phyloP scores from a whole-genome alignment of 2,329 filamentous ascomycete species.

The Zymoseptoria pseudotritici region DNA sequence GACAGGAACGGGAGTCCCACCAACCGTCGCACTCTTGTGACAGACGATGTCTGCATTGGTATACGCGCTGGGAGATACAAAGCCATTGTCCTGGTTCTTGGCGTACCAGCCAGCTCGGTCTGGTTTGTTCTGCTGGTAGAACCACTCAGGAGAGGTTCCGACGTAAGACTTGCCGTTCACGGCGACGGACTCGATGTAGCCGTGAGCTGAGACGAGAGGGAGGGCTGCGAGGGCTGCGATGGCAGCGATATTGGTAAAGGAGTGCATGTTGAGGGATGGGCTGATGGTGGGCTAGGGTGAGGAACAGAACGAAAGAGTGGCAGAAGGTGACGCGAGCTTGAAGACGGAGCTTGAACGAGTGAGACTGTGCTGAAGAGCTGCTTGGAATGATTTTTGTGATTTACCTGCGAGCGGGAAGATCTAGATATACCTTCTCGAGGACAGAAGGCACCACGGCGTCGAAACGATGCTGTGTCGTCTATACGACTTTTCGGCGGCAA shows the following conservation, averaged over 20 bases:
- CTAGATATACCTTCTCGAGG: neutral
- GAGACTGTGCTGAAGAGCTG: neutral
- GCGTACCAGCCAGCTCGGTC: conserved; percentile 39
- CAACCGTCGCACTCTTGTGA: conserved; percentile 49
- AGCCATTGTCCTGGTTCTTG: conserved; percentile 33
- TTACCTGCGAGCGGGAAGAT: conserved; percentile 3
- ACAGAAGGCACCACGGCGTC: too few species aligned
- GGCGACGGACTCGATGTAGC: conserved; percentile 36
- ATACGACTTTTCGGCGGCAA: neutral
- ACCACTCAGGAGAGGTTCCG: conserved; percentile 36
- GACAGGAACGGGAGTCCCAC: conserved; percentile 46
- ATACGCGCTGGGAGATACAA: conserved; percentile 19
- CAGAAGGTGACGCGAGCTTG: neutral
- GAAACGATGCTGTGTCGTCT: neutral
- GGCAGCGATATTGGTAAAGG: conserved; percentile 9
- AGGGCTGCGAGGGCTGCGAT: conserved; percentile 6
- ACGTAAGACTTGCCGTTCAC: conserved; percentile 42
- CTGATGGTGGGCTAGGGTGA: neutral
- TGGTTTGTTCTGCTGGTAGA: conserved; percentile 51
- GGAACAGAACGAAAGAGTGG: neutral
- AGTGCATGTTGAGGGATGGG: conserved; percentile 10
- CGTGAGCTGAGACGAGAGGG: conserved; percentile 39
- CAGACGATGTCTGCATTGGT: conserved; percentile 23
- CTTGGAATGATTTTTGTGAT: conserved; percentile 1
- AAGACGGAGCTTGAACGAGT: neutral